Conservation (phyloP, 352 stramenopile species). For the Pythium chondricola region DNA sequence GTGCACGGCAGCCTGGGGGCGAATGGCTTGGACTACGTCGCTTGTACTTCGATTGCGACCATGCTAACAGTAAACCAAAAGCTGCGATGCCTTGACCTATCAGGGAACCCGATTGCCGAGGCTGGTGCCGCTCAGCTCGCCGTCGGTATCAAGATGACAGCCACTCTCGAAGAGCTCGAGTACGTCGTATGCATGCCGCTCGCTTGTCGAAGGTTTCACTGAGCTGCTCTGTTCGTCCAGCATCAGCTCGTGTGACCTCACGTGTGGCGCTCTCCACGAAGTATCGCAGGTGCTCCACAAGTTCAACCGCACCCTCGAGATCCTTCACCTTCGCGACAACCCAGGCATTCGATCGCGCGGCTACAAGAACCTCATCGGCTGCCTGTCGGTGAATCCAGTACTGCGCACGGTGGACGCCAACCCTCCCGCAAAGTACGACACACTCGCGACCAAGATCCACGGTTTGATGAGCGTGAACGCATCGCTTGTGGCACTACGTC, state of each 20-base stretch:
- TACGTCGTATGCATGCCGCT: conserved; percentile 15
- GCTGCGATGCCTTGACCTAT: conserved; percentile 33
- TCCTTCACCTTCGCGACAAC: conserved; percentile 39
- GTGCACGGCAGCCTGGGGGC: conserved; percentile 37
- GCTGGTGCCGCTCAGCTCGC: conserved; percentile 38
- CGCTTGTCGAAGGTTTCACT: background rate
- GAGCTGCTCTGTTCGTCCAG: no score
- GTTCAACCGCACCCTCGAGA: conserved; percentile 43
- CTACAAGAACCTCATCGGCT: conserved; percentile 37
- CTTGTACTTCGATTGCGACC: conserved; percentile 27
- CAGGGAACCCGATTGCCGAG: conserved; percentile 39
- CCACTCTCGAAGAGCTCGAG: conserved; percentile 35
- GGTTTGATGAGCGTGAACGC: conserved; percentile 42
- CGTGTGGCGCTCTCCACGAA: conserved; percentile 31
- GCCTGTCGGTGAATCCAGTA: conserved; percentile 34
- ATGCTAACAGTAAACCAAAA: conserved; percentile 56
- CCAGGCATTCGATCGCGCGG: conserved; percentile 32
- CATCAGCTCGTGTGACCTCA: conserved; percentile 33
- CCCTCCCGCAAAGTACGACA: conserved; percentile 24
- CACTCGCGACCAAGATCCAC: conserved; percentile 18
- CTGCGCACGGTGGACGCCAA: conserved; percentile 28
- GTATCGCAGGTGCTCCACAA: conserved; percentile 28
- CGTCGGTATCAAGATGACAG: conserved; percentile 46
- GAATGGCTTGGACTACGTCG: conserved; percentile 58
- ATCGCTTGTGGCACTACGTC: conserved; percentile 20